These are phyloP conservation scores for Telopea speciosissima DNA, from an alignment of 177 flowering plant genomes.

Conservation along the genomic window DNA sequence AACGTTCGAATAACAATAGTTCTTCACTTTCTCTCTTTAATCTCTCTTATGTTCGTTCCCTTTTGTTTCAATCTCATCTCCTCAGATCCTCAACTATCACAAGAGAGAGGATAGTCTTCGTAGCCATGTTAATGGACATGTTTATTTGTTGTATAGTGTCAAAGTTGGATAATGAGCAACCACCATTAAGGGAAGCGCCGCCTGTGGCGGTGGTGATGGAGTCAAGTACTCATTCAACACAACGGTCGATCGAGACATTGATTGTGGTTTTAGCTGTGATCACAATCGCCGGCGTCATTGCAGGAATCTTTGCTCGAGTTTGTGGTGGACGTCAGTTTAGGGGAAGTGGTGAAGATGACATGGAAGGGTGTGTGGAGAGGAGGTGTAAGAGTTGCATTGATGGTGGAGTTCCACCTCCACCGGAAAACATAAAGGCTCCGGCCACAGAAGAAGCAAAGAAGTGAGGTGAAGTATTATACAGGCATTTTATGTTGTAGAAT, in stretches of 20 bases:
- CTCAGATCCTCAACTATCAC: background rate
- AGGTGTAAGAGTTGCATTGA: conserved; percentile 71
- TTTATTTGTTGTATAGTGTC: conserved; percentile 7
- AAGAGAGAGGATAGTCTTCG: background rate
- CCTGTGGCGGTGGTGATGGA: background rate
- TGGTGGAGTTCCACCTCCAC: conserved; percentile 37
- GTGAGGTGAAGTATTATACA: conserved; percentile 5
- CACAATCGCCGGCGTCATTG: conserved; percentile 50
- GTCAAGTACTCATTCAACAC: conserved; percentile 23
- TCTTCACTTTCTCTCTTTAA: no score
- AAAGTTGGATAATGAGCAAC: conserved; percentile 17
- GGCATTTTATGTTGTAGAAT: no score
- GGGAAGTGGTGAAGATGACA: conserved; percentile 52
- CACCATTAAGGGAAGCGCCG: conserved; percentile 20
- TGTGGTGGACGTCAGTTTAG: conserved; percentile 61
- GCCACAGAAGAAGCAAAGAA: conserved; percentile 34
- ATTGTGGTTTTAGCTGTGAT: conserved; percentile 74
- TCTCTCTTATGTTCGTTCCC: no score
- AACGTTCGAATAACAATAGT: no score
- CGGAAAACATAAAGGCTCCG: conserved; percentile 28
- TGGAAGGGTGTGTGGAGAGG: conserved; percentile 81
- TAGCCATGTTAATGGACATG: conserved; percentile 7
- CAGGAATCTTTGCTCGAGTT: conserved; percentile 60
- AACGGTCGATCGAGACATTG: conserved; percentile 62
- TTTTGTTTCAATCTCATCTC: background rate